Conservation (phyloP, 2,329 filamentous ascomycete genomes). For the Leptoxyphium fumago region DNA sequence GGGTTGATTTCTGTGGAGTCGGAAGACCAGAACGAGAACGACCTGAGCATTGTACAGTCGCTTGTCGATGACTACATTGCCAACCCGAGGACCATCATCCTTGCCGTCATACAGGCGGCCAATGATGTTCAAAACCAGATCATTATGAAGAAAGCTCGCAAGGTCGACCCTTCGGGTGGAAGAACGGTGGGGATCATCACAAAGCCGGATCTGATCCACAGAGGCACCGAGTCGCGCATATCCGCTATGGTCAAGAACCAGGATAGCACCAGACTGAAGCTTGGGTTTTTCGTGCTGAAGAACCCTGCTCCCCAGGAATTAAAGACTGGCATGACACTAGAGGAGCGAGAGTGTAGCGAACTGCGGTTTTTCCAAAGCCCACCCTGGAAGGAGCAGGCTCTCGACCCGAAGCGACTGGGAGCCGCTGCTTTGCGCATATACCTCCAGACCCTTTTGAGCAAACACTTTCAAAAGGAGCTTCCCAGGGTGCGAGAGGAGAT, state of each 20-base stretch:
- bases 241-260: neutral
- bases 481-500: no score
- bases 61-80: constrained; percentile 25
- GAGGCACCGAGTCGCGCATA: constrained; percentile 4
- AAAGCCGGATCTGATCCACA: constrained; percentile 18
- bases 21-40: constrained; percentile 18
- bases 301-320: no score
- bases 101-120: constrained; percentile 27
- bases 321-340: no score
- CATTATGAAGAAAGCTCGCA: constrained; percentile 26
- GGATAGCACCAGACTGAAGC: neutral
- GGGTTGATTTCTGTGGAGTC: constrained; percentile 11
- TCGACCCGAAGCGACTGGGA: no score
- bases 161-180: constrained; percentile 13
- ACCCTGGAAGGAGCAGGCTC: no score
- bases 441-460: no score
- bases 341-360: no score
- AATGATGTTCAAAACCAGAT: constrained; percentile 30
- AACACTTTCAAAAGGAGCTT: no score
- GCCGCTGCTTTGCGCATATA: no score
- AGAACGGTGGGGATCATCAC: constrained; percentile 22
- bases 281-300: neutral
- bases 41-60: constrained; percentile 21
- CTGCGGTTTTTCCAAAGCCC: no score
- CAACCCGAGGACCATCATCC: constrained; percentile 24